These are phyloP conservation scores for Monosporascus sp. DNA, from an alignment of 2,329 filamentous ascomycete species.

Conservation along the genomic window DNA sequence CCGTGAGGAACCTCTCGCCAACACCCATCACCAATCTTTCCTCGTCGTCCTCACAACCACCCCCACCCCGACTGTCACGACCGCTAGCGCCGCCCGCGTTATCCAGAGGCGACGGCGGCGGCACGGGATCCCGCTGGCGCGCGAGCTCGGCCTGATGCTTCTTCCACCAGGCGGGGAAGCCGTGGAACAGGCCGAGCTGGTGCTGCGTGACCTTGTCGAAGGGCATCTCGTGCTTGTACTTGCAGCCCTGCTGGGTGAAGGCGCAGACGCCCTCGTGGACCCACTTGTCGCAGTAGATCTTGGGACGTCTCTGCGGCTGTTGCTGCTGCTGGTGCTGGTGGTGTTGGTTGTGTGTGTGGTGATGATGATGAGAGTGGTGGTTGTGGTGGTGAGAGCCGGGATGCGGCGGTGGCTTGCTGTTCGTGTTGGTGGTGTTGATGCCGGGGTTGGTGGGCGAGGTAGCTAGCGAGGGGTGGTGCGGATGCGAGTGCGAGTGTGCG, in stretches of 20 bases:
- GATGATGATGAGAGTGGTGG: background rate
- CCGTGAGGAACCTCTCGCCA: too few relatives aligned
- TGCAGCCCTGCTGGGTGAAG: slow-evolving; percentile 80
- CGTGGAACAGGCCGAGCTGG: slow-evolving; percentile 65
- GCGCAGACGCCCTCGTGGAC: slow-evolving; percentile 79
- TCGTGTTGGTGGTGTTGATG: background rate
- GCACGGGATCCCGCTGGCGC: slow-evolving; percentile 22
- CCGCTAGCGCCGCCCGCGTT: background rate
- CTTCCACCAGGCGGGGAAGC: slow-evolving; percentile 57
- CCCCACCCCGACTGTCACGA: slow-evolving; percentile 1
- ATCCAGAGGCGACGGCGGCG: slow-evolving; percentile 2
- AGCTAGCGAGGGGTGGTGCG: background rate
- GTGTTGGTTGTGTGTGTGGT: background rate
- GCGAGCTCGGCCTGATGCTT: slow-evolving; percentile 44
- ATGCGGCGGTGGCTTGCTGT: background rate
- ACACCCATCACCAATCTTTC: too few relatives aligned
- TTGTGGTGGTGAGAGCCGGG: too few relatives aligned
- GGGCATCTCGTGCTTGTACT: slow-evolving; percentile 90
- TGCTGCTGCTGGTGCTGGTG: slow-evolving; percentile 1
- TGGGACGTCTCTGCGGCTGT: slow-evolving; percentile 33
- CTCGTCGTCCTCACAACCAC: background rate
- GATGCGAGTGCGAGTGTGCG: background rate
- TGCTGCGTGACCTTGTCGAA: slow-evolving; percentile 59
- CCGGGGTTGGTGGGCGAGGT: background rate
- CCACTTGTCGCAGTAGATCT: slow-evolving; percentile 87